Percentiles rank a stretch among this genome's conserved stretches.
These are phyloP conservation scores for Ambrosia hybrid DNA, from an alignment of 140 eudicot species.

Conservation along the genomic window DNA sequence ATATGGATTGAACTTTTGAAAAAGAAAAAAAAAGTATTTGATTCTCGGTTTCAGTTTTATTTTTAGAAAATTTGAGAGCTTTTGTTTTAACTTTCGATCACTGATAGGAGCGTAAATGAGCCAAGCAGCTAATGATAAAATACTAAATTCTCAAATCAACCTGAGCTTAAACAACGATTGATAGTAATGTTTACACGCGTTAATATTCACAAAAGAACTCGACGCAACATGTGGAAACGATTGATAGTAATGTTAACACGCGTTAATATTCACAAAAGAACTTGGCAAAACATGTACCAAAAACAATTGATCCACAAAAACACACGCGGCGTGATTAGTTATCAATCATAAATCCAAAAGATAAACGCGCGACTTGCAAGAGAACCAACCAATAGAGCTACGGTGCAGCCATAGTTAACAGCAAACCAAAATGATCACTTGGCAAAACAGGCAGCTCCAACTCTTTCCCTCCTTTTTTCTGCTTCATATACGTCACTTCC, in stretches of 20 bases:
- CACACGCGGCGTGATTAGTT: background rate
- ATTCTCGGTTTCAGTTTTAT: conserved; percentile 4
- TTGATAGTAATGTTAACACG: no score
- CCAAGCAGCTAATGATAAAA: no score
- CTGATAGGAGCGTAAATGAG: no score
- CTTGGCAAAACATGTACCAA: no score
- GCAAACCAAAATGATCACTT: conserved; percentile 91
- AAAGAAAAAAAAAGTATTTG: background rate
- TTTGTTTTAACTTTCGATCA: no score
- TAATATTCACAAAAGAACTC: conserved; percentile 14
- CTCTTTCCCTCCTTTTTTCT: conserved; percentile 61
- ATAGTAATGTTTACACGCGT: background rate
- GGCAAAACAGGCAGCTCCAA: conserved; percentile 85
- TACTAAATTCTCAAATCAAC: no score
- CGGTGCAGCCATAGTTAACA: conserved; percentile 43
- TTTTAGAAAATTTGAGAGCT: no score
- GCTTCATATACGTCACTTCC: conserved; percentile 58
- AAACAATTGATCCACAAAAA: conserved; percentile 12
- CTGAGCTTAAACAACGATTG: no score
- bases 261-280: no score
- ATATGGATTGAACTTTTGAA: conserved; percentile 14
- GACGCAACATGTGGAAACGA: conserved; percentile 21
- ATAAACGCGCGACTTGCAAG: background rate
- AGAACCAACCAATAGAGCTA: conserved; percentile 1
- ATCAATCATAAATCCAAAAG: background rate